Evolutionary conservation across 2,329 filamentous ascomycete genomes (phyloP), one percentile per base, ranked within the genome.

Genomic region (Cryphonectria nitschkei): DNA sequence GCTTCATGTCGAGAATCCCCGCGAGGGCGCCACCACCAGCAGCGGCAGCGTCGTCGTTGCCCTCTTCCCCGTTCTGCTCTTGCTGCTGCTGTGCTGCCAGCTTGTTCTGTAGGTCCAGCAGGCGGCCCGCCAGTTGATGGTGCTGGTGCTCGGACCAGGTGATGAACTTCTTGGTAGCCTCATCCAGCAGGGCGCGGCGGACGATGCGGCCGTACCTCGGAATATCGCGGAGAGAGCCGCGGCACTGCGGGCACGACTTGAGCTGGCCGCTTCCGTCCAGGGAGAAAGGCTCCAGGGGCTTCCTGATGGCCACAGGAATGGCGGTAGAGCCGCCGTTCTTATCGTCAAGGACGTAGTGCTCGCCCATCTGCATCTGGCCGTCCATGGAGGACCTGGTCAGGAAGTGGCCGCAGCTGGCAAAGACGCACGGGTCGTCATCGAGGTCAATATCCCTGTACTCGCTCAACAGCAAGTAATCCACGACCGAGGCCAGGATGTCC

Each of bases 101-200:
- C 3, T 39, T 9, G 37, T 39, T 39, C 37, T 39, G 37, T 11
- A 11, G 37, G 37, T 65, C 41, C 1, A 76, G 64, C 11, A 86
- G 74, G 29, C 74, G 70, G 1, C 79, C 72, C 1, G 80, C 80
- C 9, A 89, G 79, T 3, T 80, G 75, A 0, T 81, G 73, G 70
- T 82, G 85, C 13, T 80, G 75, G 8, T 73, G 75, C 9, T 69
- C 65, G 0, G 86, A 82, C 80, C 84, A 87, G 3, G 84, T 75
- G n/a, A 90, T 84, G 76, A 92, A 90, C 73, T 88, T 90, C 78
- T 90, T 91, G 0, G 88, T 88, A 0, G 86, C 82, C 76, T 91
- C 87, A 68, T 92, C 89, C 0, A 93, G 81, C 8, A 89, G 80
- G 0, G 86, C 88, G 4, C 86, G 84, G 50, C 88, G 84, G 39